A percentile compares a stretch with the other conserved stretches of the same genome.
phyloP scores from a whole-genome alignment of 371 early-diverging fungal genomes.

The Blastocladiella emersonii region DNA sequence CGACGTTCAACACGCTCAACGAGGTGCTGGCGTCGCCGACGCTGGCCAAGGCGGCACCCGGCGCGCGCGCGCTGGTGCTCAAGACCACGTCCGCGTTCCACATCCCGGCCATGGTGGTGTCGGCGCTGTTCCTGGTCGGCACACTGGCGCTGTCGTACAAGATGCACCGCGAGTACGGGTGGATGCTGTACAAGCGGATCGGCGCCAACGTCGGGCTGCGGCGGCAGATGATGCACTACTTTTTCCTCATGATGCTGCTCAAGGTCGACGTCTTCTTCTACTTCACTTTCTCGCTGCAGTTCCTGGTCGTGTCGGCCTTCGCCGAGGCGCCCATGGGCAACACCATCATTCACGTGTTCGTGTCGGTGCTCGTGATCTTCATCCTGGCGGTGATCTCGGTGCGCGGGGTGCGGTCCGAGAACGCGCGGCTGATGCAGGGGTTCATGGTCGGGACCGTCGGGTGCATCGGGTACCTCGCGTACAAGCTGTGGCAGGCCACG shows the following conservation, averaged over 20 bases:
- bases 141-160: neutral
- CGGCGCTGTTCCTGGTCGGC: neutral
- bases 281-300: conserved; percentile 3
- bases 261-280: too few relatives aligned
- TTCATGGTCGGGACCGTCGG: conserved; percentile 3
- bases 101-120: neutral
- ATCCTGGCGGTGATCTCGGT: neutral
- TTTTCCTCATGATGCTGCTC: conserved; percentile 7
- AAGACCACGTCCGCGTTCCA: neutral
- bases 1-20: neutral
- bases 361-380: neutral
- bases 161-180: conserved; percentile 1
- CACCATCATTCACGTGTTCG: neutral
- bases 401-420: neutral
- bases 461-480: neutral
- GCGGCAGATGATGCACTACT: neutral
- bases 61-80: neutral
- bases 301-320: conserved; percentile 1
- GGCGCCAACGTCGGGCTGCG: conserved; percentile 3
- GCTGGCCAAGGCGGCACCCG: too few relatives aligned
- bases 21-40: neutral
- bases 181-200: conserved; percentile 5
- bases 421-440: neutral
- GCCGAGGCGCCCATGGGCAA: neutral
- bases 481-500: neutral